phyloP scores from a whole-genome alignment of 177 flowering plant species.

The Vitis hybrid region DNA sequence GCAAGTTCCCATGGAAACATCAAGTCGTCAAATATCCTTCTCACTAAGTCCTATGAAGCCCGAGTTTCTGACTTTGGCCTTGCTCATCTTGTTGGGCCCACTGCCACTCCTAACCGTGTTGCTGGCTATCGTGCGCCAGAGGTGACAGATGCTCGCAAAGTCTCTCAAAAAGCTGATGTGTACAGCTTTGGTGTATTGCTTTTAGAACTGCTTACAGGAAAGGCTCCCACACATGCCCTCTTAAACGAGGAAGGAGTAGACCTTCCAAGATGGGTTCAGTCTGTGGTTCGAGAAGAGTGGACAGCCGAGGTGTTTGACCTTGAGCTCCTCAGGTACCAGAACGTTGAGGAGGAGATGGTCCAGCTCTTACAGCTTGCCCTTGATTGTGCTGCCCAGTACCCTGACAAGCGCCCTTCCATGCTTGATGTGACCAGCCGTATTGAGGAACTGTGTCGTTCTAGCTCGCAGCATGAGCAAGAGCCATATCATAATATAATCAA shows the following conservation, averaged over 20 bases:
- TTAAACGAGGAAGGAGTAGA: constrained; percentile 82
- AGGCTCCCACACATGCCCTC: constrained; percentile 68
- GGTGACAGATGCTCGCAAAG: constrained; percentile 63
- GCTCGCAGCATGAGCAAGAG: constrained; percentile 16
- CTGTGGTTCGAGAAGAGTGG: constrained; percentile 84
- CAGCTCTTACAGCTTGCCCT: constrained; percentile 75
- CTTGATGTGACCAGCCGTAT: constrained; percentile 51
- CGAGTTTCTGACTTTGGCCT: constrained; percentile 78
- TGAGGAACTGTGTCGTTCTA: constrained; percentile 53
- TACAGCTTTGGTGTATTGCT: constrained; percentile 87
- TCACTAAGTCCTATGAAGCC: constrained; percentile 54
- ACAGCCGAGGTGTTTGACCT: constrained; percentile 77
- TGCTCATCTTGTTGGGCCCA: constrained; percentile 51
- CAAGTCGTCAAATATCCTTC: constrained; percentile 78
- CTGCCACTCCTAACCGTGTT: constrained; percentile 59
- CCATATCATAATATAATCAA: not conserved
- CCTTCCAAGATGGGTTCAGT: constrained; percentile 90
- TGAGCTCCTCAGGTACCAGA: constrained; percentile 79
- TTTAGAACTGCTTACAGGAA: constrained; percentile 80
- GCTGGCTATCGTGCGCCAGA: constrained; percentile 91
- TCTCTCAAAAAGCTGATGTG: constrained; percentile 84
- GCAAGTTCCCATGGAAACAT: constrained; percentile 74
- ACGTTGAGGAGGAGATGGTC: constrained; percentile 85
- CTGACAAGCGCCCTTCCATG: constrained; percentile 84
- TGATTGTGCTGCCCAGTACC: constrained; percentile 69